Base-by-base conservation (phyloP, 768 basidiomycete genomes). In the Boletus rubropictus region DNA sequence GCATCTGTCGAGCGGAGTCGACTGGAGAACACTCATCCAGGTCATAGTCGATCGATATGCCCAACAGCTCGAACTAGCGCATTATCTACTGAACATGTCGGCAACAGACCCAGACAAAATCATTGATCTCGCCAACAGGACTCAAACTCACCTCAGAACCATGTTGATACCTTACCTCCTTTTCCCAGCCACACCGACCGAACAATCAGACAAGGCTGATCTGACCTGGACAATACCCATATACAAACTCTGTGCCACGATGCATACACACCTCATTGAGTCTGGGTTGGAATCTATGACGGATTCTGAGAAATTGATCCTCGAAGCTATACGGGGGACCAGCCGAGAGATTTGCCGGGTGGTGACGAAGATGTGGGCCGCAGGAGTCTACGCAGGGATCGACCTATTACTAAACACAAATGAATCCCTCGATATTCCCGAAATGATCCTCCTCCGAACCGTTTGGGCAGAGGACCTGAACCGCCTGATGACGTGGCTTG, bases 401-500 rank as follows among this genome's bases (percentile, higher is more conserved):
- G 63, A 63, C 33, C 11, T 7, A 4, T 14, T 1, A 4, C 40
- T 54, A 6, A 53, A 49, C 27, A 42, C 25, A 5, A 46, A 40
- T 22, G 34, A 48, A 25, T n/a, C 14, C 6, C 42, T 31, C 0
- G 41, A 53, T 11, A 18, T 52, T 11, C 15, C 25, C 1, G 42
- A 55, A 20, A 32, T 53, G 21, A 43, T 25, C 5, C 31, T 2
- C 2, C 22, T 68, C 34, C 31, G 62, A n/a, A 18, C 20, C 11
- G 28, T 42, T 5, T 79, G 78, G 78, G 56, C 44, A 7, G 37
- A 31, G 18, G 65, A 69, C 8, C 39, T 75, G 20, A 49, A 63
- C 7, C 49, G 40, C 3, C 53, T 80, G 18, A 75, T 79, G 69
- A 37, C 31, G 0, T 80, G 79, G 78, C 59, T 80, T 0, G 78